Evolutionary conservation across 495 filamentous ascomycete species (phyloP), one percentile per base, ranked within the genome.

Genomic region (Cenococcum geophilum): DNA sequence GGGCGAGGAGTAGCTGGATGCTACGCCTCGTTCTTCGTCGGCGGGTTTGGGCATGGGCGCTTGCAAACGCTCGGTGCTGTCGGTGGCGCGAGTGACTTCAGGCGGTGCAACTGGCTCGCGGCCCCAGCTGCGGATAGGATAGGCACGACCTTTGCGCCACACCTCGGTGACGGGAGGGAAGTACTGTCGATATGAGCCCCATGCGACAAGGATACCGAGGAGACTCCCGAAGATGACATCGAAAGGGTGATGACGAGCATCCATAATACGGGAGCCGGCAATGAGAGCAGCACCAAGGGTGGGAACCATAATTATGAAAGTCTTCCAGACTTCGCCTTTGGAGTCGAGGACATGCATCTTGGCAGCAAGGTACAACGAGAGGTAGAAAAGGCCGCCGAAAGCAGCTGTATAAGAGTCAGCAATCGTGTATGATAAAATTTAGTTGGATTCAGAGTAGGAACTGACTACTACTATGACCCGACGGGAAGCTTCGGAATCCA

Each of bases 201-300:
- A 73, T 64, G 70, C 71, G 10, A 72, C 70, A 11, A 72, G 60
- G 6, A 71, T 71, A 35, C 71, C 71, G 16, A 73, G n/a, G 4
- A 62, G n/a, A 52, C 66, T 68, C 6, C 90, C 89, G 25, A 86
- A 88, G 22, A 96, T 77, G 47, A 95, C 91, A 61, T 96, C 91
- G 73, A 96, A 95, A 12, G 86, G 88, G 74, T 95, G 89, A 66
- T 96, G 91, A 9, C 89, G 80, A 68, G 87, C 90, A 69, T 96
- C 91, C 79, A 90, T 83, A 53, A 83, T 83, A 23, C 82, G 79
- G 35, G 75, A 76, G 34, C 80, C 78, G 5, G 81, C 80, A 40
- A 84, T 76, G 2, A 83, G 74, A 10, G 79, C 77, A 9, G 82
- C 82, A 16, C 68, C 80, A 23, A 84, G 73, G 35, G 77, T 76